Evolutionary conservation across 192 early-diverging fungal genomes (phyloP).

Genomic region (Coemansia sp.): DNA sequence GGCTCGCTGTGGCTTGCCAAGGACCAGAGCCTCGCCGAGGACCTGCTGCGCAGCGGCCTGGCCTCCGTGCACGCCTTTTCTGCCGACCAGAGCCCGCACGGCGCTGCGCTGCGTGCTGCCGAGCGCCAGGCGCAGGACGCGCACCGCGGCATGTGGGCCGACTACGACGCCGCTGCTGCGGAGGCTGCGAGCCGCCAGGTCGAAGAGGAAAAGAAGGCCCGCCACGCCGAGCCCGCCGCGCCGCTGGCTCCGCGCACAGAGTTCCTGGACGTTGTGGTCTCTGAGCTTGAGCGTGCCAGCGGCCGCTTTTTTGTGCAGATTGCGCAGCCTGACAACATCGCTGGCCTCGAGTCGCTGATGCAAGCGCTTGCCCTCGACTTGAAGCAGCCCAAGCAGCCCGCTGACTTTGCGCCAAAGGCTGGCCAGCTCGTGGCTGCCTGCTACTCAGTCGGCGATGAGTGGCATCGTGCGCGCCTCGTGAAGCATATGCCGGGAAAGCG

Average conservation of each 20-base stretch:
- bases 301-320: constrained; percentile 70
- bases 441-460: constrained; percentile 87
- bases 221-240: constrained; percentile 55
- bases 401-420: constrained; percentile 63
- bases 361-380: constrained; percentile 72
- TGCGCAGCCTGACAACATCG: constrained; percentile 58
- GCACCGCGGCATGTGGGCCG: constrained; percentile 74
- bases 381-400: constrained; percentile 37
- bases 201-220: constrained; percentile 12
- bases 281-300: constrained; percentile 63
- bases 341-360: constrained; percentile 85
- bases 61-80: constrained; percentile 85
- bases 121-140: constrained; percentile 76
- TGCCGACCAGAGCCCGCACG: constrained; percentile 79
- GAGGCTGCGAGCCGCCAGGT: constrained; percentile 34
- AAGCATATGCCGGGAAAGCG: constrained; percentile 62
- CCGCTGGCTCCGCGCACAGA: constrained; percentile 60
- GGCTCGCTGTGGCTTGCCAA: constrained; percentile 79
- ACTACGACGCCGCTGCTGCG: constrained; percentile 47
- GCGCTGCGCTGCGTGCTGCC: constrained; percentile 72
- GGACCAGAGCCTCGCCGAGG: constrained; percentile 72
- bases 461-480: constrained; percentile 89
- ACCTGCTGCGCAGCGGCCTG: constrained; percentile 78
- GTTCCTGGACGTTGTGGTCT: constrained; percentile 76
- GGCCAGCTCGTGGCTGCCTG: constrained; percentile 79